These are phyloP conservation scores for Pharnaceum exiguum DNA, from an alignment of 148 eudicot species.

Conservation along the genomic window DNA sequence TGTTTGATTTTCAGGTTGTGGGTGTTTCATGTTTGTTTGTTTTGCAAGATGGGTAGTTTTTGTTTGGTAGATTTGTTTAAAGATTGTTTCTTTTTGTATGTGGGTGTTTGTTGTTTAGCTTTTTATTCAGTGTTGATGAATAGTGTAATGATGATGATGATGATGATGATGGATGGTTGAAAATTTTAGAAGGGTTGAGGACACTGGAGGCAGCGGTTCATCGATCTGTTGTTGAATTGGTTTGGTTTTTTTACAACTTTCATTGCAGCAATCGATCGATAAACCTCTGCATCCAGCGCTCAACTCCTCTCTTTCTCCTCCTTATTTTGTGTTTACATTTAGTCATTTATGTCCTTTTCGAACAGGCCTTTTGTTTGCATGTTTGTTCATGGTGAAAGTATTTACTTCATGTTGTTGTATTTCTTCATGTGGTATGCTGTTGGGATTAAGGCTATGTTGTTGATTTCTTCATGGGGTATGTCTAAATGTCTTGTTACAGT, in stretches of 20 bases:
- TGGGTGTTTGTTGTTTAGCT: no score
- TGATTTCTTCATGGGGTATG: no score
- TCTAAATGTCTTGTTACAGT: no score
- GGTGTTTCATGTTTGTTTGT: not conserved
- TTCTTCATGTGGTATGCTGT: not conserved
- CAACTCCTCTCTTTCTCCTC: conserved; percentile 7
- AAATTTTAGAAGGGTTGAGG: conserved; percentile 21
- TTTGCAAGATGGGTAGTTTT: no score
- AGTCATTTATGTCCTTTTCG: not conserved
- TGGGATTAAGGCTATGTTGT: no score
- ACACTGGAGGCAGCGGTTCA: conserved; percentile 92
- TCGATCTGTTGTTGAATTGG: conserved; percentile 61
- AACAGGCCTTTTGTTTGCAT: not conserved
- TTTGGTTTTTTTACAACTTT: not conserved
- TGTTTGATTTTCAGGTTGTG: not conserved
- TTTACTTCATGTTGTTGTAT: not conserved
- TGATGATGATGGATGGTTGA: no score
- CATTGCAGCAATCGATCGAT: conserved; percentile 65
- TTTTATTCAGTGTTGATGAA: no score
- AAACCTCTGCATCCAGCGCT: conserved; percentile 94
- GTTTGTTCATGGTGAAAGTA: not conserved
- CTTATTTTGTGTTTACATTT: not conserved
- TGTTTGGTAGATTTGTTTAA: no score
- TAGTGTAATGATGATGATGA: no score
- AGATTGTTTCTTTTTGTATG: no score